phyloP scores from a whole-genome alignment of 1,284 basidiomycete genomes.

The Cryptococcus jaspeensis region DNA sequence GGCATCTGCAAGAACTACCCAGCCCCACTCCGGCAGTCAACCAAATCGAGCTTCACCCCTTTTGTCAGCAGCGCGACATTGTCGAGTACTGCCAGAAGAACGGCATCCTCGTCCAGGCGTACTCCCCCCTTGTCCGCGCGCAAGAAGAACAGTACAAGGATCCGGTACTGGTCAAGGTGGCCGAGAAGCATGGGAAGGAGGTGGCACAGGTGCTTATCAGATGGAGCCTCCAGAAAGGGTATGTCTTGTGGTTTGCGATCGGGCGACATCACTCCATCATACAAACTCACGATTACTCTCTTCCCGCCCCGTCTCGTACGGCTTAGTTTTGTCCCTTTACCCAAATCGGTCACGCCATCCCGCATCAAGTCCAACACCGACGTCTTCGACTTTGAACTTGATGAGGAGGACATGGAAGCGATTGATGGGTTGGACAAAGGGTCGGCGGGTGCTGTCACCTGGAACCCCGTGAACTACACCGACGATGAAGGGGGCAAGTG shows the following conservation, averaged over 20 bases:
- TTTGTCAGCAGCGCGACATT: constrained; percentile 76
- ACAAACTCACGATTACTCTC: background rate
- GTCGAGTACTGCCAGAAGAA: constrained; percentile 70
- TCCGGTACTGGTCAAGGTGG: constrained; percentile 57
- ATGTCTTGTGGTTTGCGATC: background rate
- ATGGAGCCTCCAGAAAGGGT: constrained; percentile 84
- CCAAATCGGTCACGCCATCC: constrained; percentile 67
- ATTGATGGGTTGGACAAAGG: constrained; percentile 67
- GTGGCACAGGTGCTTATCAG: constrained; percentile 73
- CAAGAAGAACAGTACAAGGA: constrained; percentile 56
- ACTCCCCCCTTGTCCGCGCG: constrained; percentile 69
- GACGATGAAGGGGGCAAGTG: background rate
- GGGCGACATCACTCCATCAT: background rate
- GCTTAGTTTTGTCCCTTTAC: constrained; percentile 64
- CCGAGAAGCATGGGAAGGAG: constrained; percentile 63
- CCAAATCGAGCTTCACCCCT: constrained; percentile 84
- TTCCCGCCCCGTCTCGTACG: background rate
- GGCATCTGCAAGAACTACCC: constrained; percentile 74
- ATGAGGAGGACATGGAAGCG: constrained; percentile 60
- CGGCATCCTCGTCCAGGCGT: constrained; percentile 72
- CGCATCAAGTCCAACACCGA: constrained; percentile 69
- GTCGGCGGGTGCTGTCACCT: constrained; percentile 55
- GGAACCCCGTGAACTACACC: constrained; percentile 1
- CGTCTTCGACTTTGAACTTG: constrained; percentile 69
- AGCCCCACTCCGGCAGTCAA: constrained; percentile 72